Evolutionary conservation across 2,329 filamentous ascomycete genomes (phyloP), one percentile per base, ranked within the genome.

Genomic region (Intubia oerlemansii): DNA sequence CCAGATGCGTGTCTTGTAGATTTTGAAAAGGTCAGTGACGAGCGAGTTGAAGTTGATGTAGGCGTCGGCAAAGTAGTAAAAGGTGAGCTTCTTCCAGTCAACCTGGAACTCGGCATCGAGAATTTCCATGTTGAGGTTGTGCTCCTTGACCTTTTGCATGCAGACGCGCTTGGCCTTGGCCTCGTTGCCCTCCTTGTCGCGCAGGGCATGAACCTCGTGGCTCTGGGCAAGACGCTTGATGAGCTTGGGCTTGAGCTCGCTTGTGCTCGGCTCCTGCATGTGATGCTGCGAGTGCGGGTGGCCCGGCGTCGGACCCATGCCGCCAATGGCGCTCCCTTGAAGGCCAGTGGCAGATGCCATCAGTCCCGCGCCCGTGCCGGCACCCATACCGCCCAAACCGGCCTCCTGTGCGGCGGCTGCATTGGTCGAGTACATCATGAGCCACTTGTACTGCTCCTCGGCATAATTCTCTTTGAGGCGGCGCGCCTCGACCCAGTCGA

Each of bases 11-110:
- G 85, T 92, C 58, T 98, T 98, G 62, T 95, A 98, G 36, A 95
- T 85, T 53, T 95, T 95, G 65, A 95, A 98, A 10, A 98, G 62
- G 46, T 98, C 88, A 0, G 84, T 92, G 30, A 98, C 88, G 11
- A 98, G 67, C 3, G 81, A 80, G 48, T 98, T 98, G 62, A 98
- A 98, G 54, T 95, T 95, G 59, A 98, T 92, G 48, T 98, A 98
- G 1, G 81, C 72, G 45, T 93, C 84, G 30, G 88, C 85, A 47
- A 93, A 98, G 53, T 95, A 98, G 56, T 93, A 98, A 52, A 95
- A 95, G 0, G 90, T 98, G 32, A 98, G 57, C 49, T 98, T 98
- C 54, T 95, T 92, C 71, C 82, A 93, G 48, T 98, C 88, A 73
- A 92, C 90, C 46, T 98, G 88, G 46, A 93, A 98, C 48, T 98